Evolutionary conservation across 2,329 filamentous ascomycete species (phyloP).

Genomic region (Calonectria ilicicola): DNA sequence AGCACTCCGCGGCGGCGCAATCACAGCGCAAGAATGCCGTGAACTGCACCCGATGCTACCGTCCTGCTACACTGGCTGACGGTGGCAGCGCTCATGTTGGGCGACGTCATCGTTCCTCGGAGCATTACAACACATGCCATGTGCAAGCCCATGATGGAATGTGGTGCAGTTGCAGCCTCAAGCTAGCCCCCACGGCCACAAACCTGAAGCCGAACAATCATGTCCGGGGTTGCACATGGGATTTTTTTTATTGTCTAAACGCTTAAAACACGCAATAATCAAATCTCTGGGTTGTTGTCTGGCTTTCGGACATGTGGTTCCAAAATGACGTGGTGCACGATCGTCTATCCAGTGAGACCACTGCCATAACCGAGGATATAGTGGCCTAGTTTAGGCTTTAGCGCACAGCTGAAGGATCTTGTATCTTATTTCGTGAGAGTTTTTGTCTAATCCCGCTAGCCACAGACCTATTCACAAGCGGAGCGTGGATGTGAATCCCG

Average conservation of each 20-base stretch:
- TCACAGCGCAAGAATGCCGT: background rate
- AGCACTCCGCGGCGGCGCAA: background rate
- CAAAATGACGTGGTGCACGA: conserved; percentile 34
- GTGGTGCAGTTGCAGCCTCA: background rate
- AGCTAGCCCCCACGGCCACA: background rate
- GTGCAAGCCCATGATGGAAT: conserved; percentile 10
- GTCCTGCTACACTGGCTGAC: background rate
- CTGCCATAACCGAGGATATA: conserved; percentile 38
- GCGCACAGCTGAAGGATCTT: conserved; percentile 1
- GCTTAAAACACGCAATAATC: conserved; percentile 11
- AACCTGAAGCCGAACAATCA: conserved; percentile 15
- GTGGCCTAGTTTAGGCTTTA: conserved; percentile 29
- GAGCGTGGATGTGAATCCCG: conserved; percentile 14
- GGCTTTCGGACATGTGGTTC: conserved; percentile 28
- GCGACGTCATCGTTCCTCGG: conserved; percentile 23
- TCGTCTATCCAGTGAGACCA: conserved; percentile 18
- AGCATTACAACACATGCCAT: conserved; percentile 6
- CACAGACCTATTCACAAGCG: background rate
- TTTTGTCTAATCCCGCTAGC: background rate
- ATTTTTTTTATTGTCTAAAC: background rate
- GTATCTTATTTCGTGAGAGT: background rate
- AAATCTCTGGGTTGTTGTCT: background rate
- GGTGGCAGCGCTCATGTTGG: conserved; percentile 2
- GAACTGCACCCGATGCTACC: background rate
- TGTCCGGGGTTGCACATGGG: conserved; percentile 9